Evolutionary conservation across 805 yeast genomes (phyloP).

Genomic region (Saccharomycopsis capsularis): DNA sequence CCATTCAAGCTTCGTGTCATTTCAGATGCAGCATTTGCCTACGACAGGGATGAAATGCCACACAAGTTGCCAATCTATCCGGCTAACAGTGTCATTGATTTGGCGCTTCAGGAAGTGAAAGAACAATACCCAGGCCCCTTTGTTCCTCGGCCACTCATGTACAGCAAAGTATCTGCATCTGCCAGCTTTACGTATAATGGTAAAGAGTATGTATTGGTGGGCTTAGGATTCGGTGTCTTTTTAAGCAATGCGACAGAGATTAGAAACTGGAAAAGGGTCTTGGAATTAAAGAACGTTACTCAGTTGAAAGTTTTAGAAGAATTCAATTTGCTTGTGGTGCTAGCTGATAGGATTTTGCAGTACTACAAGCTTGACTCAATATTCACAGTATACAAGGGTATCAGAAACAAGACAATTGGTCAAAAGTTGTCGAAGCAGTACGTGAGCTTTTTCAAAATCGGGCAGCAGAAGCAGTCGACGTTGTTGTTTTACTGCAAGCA

Average conservation of each 20-base stretch:
- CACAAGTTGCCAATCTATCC: slow-evolving; percentile 47
- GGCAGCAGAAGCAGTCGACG: slow-evolving; percentile 56
- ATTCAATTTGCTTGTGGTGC: slow-evolving; percentile 47
- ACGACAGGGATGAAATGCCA: too few relatives aligned
- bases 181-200: slow-evolving; percentile 36
- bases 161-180: slow-evolving; percentile 27
- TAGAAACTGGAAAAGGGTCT: slow-evolving; percentile 49
- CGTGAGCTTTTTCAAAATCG: slow-evolving; percentile 58
- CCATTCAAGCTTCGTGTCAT: slow-evolving; percentile 50
- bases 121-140: slow-evolving; percentile 23
- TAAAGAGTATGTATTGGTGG: slow-evolving; percentile 45
- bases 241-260: slow-evolving; percentile 31
- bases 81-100: slow-evolving; percentile 45
- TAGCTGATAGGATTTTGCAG: slow-evolving; percentile 52
- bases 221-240: slow-evolving; percentile 58
- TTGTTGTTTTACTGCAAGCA: slow-evolving; percentile 51
- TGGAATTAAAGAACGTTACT: slow-evolving; percentile 44
- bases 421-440: slow-evolving; percentile 44
- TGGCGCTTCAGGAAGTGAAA: slow-evolving; percentile 32
- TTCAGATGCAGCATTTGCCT: slow-evolving; percentile 56
- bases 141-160: slow-evolving; percentile 26
- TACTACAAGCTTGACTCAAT: slow-evolving; percentile 60
- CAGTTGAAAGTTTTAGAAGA: slow-evolving; percentile 56
- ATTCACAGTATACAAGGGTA: slow-evolving; percentile 48
- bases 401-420: slow-evolving; percentile 34